Evolutionary conservation across 2,329 filamentous ascomycete species (phyloP).

Genomic region (Myriosclerotinia curreyana): DNA sequence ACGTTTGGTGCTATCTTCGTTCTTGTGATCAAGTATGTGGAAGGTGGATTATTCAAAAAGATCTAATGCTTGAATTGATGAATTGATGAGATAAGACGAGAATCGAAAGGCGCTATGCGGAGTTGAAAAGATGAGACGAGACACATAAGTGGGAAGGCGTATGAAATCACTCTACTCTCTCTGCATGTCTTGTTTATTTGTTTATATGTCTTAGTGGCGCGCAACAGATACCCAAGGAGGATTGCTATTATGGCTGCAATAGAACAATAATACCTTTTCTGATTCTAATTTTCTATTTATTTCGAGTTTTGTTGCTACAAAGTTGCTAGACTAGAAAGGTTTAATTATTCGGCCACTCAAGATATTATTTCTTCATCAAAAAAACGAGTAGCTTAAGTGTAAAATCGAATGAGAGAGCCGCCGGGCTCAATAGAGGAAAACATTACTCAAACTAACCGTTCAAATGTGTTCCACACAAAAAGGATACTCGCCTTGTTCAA

Average conservation of each 20-base stretch:
- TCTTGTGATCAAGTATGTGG: conserved; percentile 19
- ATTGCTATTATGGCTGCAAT: neutral
- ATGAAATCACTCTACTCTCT: neutral
- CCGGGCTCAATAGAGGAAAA: neutral
- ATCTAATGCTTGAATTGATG: neutral
- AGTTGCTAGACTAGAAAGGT: neutral
- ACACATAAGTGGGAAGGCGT: neutral
- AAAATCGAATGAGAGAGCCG: neutral
- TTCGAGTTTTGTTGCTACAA: neutral
- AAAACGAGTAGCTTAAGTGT: no score
- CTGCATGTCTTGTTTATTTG: neutral
- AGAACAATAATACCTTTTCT: neutral
- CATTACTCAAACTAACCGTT: neutral
- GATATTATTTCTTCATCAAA: neutral
- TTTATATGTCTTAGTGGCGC: neutral
- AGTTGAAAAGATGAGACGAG: no score
- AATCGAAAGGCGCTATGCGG: neutral
- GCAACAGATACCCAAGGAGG: neutral
- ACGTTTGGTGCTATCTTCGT: conserved; percentile 26
- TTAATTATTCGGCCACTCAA: neutral
- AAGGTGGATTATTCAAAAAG: conserved; percentile 14
- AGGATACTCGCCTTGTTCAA: neutral
- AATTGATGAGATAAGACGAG: neutral
- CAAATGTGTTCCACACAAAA: neutral
- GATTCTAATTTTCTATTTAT: neutral